Conservation (phyloP, 306 rosid genomes). For the Carpinus viminea region DNA sequence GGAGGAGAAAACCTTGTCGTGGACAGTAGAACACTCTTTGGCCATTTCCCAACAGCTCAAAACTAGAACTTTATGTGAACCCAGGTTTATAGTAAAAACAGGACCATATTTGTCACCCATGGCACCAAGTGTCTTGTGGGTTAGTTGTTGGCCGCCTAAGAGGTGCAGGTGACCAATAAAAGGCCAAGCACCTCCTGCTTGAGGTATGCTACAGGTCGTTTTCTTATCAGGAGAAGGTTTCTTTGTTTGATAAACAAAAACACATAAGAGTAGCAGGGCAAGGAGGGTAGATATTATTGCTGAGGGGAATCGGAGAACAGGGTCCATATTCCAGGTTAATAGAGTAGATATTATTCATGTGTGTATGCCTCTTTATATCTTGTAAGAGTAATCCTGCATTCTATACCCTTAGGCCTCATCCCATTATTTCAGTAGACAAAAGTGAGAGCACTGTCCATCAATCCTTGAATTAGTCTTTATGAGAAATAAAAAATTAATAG, state of each 20-base stretch:
- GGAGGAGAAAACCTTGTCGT: slow-evolving; percentile 35
- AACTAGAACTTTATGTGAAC: slow-evolving; percentile 25
- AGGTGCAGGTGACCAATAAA: slow-evolving; percentile 41
- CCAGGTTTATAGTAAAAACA: slow-evolving; percentile 35
- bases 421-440: too few species aligned
- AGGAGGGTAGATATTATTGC: slow-evolving; percentile 11
- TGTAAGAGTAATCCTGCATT: neutral
- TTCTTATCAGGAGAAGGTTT: neutral
- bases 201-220: slow-evolving; percentile 17
- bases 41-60: slow-evolving; percentile 34
- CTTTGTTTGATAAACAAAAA: slow-evolving; percentile 14
- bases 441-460: too few species aligned
- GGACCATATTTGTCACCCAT: slow-evolving; percentile 43
- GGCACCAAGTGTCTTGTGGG: slow-evolving; percentile 28
- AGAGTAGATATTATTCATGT: too few species aligned
- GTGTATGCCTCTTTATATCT: neutral
- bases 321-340: slow-evolving; percentile 17
- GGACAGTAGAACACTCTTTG: slow-evolving; percentile 32
- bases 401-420: too few species aligned
- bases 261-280: slow-evolving; percentile 13
- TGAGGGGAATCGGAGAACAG: slow-evolving; percentile 6
- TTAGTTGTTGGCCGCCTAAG: slow-evolving; percentile 19
- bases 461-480: too few species aligned
- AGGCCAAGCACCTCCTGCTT: slow-evolving; percentile 40
- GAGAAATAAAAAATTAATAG: too few species aligned